Conservation (phyloP, 805 yeast species). For the Brettanomyces sp. region DNA sequence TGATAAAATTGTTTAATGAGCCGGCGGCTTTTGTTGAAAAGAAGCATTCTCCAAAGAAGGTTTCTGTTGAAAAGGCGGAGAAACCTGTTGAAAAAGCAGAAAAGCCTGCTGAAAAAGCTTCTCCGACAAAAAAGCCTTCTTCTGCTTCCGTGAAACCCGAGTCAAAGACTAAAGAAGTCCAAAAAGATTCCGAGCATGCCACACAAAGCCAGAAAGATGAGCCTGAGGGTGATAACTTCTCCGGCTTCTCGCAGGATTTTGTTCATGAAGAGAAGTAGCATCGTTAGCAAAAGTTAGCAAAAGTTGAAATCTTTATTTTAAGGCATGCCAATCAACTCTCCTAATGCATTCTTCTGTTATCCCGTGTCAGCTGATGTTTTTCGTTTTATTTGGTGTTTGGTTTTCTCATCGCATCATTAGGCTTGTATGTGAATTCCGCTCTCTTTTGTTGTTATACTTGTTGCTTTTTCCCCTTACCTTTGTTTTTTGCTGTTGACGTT, state of each 20-base stretch:
- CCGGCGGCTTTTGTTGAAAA: constrained; percentile 5
- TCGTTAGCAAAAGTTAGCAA: too few relatives aligned
- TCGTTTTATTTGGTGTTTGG: too few relatives aligned
- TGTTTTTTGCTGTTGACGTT: too few relatives aligned
- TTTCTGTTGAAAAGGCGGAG: not conserved
- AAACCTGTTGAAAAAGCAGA: not conserved
- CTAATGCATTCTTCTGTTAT: too few relatives aligned
- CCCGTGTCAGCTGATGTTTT: too few relatives aligned
- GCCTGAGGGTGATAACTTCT: constrained; percentile 24
- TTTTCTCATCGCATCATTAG: too few relatives aligned
- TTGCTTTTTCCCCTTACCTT: too few relatives aligned
- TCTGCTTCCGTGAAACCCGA: not conserved
- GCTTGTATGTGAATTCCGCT: too few relatives aligned
- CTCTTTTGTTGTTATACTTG: too few relatives aligned
- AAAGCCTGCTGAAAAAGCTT: not conserved
- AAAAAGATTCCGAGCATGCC: not conserved
- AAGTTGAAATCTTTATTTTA: too few relatives aligned
- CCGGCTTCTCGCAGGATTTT: constrained; percentile 40
- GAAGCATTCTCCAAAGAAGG: not conserved
- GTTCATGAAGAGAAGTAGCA: constrained; percentile 9
- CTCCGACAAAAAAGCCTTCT: not conserved
- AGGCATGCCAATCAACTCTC: too few relatives aligned
- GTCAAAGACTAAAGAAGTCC: not conserved
- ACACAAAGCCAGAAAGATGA: constrained; percentile 9
- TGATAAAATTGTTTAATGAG: not conserved